Conservation (phyloP, 2,329 filamentous ascomycete genomes). For the Sporothrix schenckii region DNA sequence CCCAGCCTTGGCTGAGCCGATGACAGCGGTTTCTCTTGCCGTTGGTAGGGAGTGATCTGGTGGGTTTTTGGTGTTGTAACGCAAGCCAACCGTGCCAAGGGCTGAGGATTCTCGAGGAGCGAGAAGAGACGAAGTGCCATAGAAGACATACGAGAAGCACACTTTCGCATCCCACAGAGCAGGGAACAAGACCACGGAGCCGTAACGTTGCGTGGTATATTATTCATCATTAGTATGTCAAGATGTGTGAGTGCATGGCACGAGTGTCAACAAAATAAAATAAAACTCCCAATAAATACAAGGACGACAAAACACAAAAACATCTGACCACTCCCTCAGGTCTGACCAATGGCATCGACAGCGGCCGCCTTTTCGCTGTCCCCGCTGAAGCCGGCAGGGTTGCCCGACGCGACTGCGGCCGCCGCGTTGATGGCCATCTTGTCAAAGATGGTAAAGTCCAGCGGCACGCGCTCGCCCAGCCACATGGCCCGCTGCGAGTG, state of each 20-base stretch:
- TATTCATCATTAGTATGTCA: not conserved
- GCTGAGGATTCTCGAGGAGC: not conserved
- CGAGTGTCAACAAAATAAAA: not conserved
- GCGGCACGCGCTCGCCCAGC: conserved; percentile 68
- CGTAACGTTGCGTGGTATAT: too few species aligned
- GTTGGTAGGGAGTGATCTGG: conserved; percentile 2
- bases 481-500: conserved; percentile 72
- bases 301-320: too few species aligned
- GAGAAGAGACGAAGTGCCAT: too few species aligned
- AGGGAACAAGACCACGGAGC: too few species aligned
- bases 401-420: conserved; percentile 1
- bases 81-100: not conserved
- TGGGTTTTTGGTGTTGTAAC: not conserved
- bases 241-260: not conserved
- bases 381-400: not conserved
- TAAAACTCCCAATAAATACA: not conserved
- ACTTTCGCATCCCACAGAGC: too few species aligned
- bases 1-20: not conserved
- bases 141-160: too few species aligned
- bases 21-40: conserved; percentile 1
- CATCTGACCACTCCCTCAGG: not conserved
- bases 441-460: conserved; percentile 60
- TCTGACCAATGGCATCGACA: not conserved
- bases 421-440: conserved; percentile 36
- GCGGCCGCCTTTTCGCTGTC: not conserved